phyloP scores from a whole-genome alignment of 352 stramenopile species.

The Phytophthora pistaciae region DNA sequence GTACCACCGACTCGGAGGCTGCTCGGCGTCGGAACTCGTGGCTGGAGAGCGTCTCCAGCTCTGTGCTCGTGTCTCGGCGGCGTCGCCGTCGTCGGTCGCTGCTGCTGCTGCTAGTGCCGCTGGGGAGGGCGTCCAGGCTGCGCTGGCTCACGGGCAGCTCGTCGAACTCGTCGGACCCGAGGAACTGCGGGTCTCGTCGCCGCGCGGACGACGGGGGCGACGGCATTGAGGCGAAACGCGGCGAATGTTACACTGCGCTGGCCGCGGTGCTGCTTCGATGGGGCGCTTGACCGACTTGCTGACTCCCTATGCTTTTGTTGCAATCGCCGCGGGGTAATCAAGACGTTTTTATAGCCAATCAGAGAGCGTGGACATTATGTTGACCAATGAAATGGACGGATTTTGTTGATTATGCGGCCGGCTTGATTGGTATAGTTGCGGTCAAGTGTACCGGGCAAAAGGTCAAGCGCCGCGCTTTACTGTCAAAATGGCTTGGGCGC shows the following conservation, averaged over 20 bases:
- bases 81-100: constrained; percentile 18
- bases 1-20: constrained; percentile 22
- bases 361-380: background rate
- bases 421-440: background rate
- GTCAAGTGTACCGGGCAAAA: no score
- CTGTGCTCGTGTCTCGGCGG: constrained; percentile 23
- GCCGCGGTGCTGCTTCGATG: background rate
- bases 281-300: background rate
- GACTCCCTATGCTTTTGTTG: no score
- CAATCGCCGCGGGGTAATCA: constrained; percentile 11
- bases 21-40: constrained; percentile 24
- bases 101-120: no score
- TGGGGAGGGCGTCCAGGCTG: constrained; percentile 8
- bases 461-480: background rate
- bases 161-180: constrained; percentile 23
- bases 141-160: constrained; percentile 23
- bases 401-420: constrained; percentile 5
- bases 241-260: constrained; percentile 8
- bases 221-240: constrained; percentile 23
- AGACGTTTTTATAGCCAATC: background rate
- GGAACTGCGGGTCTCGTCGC: constrained; percentile 6
- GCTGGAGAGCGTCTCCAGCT: constrained; percentile 24
- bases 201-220: constrained; percentile 5
- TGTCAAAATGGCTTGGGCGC: background rate
- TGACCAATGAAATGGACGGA: constrained; percentile 1